Evolutionary conservation across 2,329 filamentous ascomycete species (phyloP), one percentile per base, ranked within the genome.

Genomic region (Stemphylium beticola): DNA sequence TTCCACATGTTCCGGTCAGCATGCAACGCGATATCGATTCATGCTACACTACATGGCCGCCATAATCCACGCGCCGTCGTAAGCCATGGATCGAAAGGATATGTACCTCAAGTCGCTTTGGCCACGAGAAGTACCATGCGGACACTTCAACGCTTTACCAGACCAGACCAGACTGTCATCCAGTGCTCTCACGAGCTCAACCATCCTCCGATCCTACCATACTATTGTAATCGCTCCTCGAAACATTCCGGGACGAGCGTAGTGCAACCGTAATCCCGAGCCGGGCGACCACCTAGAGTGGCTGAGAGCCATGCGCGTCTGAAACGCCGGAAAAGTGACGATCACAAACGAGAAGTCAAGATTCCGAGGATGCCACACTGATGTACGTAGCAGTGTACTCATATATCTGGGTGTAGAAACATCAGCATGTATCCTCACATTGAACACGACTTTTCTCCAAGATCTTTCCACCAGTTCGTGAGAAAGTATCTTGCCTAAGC

Each of bases 1-100:
- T 15, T 56, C 7, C 11, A 42, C 12, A 43, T 15, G 2, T 52
- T 58, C 53, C 32, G 39, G 46, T 42, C 22, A 39, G n/a, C 22
- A 57, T 57, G 51, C 51, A 32, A 37, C 26, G 20, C 41, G 32
- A 55, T 38, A 46, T 43, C 34, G 43, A 15, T 49, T 20, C 33
- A 29, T 4, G 56, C 44, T 55, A 49, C 53, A 58, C 56, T 29
- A 38, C 52, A 55, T 56, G 33, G 15, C 36, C 39, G 32, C 17
- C 22, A 11, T 39, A 11, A 38, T 36, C 41, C 56, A 43, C 20
- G 45, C 49, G 26, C 20, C 31, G 33, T 17, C 24, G 24, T 37
- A 26, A 31, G 36, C 17, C 43, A 58, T 38, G 43, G 39, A 26
- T 43, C 48, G 46, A 34, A 44, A 33, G 31, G 29, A 18, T 34